Evolutionary conservation across 2,329 filamentous ascomycete species (phyloP), one percentile per base, ranked within the genome.

Genomic region (Alternaria panax): DNA sequence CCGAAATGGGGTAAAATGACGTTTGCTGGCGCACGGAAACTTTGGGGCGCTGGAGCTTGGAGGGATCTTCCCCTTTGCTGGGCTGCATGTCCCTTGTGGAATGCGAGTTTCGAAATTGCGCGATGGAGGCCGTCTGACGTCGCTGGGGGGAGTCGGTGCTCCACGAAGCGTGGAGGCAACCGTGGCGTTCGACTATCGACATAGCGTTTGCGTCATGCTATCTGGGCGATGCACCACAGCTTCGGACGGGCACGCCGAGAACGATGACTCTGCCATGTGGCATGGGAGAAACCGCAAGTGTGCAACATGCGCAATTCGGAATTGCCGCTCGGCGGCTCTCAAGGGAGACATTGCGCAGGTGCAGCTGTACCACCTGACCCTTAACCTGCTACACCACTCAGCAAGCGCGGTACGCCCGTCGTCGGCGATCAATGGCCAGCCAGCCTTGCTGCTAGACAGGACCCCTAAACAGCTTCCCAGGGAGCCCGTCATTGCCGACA

Each of bases 401-500:
- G 34, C 53, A 52, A 27, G 34, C 25, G 18, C 25, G 52, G 47
- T 42, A 22, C 14, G 38, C 5, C 22, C 22, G 8, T 47, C 28
- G 11, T 53, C n/a, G 20, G 51, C 40, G 27, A 30, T 30, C 24
- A 63, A 30, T 65, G 67, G 66, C 40, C 34, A 52, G 43, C 18
- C 42, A 45, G 45, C 28, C 30, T 14, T 48, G 53, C 58, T 60
- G 52, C 59, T 45, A 51, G 14, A 47, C 52, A 24, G 57, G 63
- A 65, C 66, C 65, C 67, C 61, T 57, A 60, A 54, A 47, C 59
- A 40, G 30, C 25, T 52, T 50, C 45, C 54, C 60, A 61, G 62
- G 60, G 59, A 36, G 12, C 28, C 65, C 56, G 53, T 63, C 60
- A 59, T 57, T 59, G 51, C 55, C 66, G 60, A 67, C 67, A 67